Evolutionary conservation across 805 yeast genomes (phyloP), one percentile per base, ranked within the genome.

Genomic region (Aciculoconidium aculeatum): DNA sequence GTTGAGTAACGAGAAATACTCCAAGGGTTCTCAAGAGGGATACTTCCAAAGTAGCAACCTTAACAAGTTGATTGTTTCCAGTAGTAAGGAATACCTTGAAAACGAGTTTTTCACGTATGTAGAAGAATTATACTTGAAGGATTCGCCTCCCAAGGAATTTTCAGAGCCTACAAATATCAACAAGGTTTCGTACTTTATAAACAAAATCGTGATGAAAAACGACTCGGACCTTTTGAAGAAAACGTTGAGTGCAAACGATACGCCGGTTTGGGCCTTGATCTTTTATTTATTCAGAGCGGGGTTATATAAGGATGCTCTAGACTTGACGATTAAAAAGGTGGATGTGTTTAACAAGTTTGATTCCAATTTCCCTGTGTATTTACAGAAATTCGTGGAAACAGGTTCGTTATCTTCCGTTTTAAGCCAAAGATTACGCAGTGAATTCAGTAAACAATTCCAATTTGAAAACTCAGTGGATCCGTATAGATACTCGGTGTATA

Each of bases 181-280:
- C 51, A 88, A 83, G 47, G 72, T 88, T 17, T 70, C 72, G 36
- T 75, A 80, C 29, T 70, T 83, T 39, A 62, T 64, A 23, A 47
- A 62, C 35, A 56, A 58, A 31, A 47, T 65, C 13, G 50, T 62
- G 21, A 37, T 48, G 27, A 57, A 53, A 31, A 58, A 59, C 38
- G 45, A 47, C 28, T 34, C 45, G 15, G 54, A 53, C 12, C 25
- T 36, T 10, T 31, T 32, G 22, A 32, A 32, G 7, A 53, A 53
- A 32, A 61, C 68, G 1, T 45, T 61, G 32, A 47, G 47, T 31
- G 77, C 86, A 14, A 88, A 90, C 55, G 87, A 87, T 11, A 64
- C 73, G 1, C 97, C 97, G 7, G 73, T 92, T n/a, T 90, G 98
- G 98, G 95, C 96, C 0, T 59, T 86, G 21, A 58, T 92, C 7